Conservation (phyloP, 139 green algal genomes). For the Haematococcus lacustris region DNA sequence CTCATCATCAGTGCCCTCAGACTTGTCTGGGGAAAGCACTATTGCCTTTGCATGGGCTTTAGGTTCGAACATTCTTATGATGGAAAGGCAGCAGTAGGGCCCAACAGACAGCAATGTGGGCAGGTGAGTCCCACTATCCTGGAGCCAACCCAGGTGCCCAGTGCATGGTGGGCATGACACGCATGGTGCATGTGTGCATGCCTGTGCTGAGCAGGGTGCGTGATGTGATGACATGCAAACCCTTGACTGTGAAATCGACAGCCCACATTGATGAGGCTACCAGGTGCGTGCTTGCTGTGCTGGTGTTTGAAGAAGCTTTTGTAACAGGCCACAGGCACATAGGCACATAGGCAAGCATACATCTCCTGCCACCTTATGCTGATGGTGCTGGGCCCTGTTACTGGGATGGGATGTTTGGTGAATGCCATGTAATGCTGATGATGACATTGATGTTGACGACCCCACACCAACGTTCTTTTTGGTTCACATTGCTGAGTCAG, state of each 20-base stretch:
- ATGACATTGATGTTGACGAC: not conserved
- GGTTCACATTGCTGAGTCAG: too few relatives aligned
- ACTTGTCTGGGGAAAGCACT: too few relatives aligned
- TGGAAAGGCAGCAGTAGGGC: not conserved
- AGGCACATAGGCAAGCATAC: not conserved
- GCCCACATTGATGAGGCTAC: slow-evolving; percentile 57
- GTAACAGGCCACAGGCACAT: slow-evolving; percentile 4
- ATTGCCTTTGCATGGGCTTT: not conserved
- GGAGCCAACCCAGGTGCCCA: not conserved
- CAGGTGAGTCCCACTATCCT: not conserved
- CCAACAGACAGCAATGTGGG: not conserved
- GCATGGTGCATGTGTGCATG: not conserved
- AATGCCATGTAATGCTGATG: not conserved
- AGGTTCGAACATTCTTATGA: not conserved
- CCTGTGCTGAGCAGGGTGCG: slow-evolving; percentile 35
- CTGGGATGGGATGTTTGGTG: not conserved
- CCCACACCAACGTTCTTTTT: too few relatives aligned
- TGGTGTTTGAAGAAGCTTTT: too few relatives aligned
- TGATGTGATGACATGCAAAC: slow-evolving; percentile 65
- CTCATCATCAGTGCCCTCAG: too few relatives aligned
- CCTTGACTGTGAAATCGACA: slow-evolving; percentile 40
- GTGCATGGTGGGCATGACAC: not conserved
- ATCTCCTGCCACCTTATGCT: slow-evolving; percentile 10
- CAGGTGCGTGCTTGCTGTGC: slow-evolving; percentile 4
- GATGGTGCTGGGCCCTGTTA: slow-evolving; percentile 4